A percentile compares a stretch with the other conserved stretches of the same genome.
Evolutionary conservation across 192 early-diverging fungal genomes (phyloP).

Genomic region (Coemansia sp.): DNA sequence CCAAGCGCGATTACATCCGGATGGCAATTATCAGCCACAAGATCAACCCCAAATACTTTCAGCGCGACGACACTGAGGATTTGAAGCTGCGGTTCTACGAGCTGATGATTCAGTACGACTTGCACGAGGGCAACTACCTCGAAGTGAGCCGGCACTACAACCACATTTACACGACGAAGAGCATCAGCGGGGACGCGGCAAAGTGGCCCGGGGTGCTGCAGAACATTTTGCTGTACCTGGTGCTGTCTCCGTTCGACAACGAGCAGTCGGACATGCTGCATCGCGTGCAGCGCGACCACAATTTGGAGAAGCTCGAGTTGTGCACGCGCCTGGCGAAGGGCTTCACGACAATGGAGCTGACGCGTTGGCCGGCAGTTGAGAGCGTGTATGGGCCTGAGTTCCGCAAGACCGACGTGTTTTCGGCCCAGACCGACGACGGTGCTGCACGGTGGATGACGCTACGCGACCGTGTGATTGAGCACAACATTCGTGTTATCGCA

Average conservation of each 20-base stretch:
- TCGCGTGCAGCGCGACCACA: slow-evolving; percentile 78
- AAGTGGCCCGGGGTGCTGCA: slow-evolving; percentile 75
- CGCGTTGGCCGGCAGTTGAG: slow-evolving; percentile 94
- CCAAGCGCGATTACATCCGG: slow-evolving; percentile 88
- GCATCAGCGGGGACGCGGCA: slow-evolving; percentile 74
- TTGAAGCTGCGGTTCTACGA: slow-evolving; percentile 93
- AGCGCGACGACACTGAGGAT: slow-evolving; percentile 70
- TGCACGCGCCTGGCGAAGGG: slow-evolving; percentile 82
- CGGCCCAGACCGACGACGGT: slow-evolving; percentile 68
- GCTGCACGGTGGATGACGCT: slow-evolving; percentile 77
- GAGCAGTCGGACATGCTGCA: slow-evolving; percentile 95
- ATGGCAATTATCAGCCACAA: slow-evolving; percentile 94
- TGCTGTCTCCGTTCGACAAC: slow-evolving; percentile 90
- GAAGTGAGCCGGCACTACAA: slow-evolving; percentile 91
- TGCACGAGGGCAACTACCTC: slow-evolving; percentile 89
- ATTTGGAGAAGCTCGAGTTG: slow-evolving; percentile 70
- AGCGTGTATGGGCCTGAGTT: slow-evolving; percentile 81
- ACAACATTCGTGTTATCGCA: slow-evolving; percentile 97
- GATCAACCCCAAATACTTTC: slow-evolving; percentile 94
- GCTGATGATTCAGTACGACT: slow-evolving; percentile 91
- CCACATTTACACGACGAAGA: slow-evolving; percentile 82
- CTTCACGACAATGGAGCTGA: slow-evolving; percentile 90
- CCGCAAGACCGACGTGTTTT: slow-evolving; percentile 74
- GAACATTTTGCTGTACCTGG: slow-evolving; percentile 82
- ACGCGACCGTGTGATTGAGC: slow-evolving; percentile 94